A percentile compares a stretch with the other conserved stretches of the same genome.
These are phyloP conservation scores for Eimeria maxima DNA, from an alignment of 169 alveolate species.

Conservation along the genomic window DNA sequence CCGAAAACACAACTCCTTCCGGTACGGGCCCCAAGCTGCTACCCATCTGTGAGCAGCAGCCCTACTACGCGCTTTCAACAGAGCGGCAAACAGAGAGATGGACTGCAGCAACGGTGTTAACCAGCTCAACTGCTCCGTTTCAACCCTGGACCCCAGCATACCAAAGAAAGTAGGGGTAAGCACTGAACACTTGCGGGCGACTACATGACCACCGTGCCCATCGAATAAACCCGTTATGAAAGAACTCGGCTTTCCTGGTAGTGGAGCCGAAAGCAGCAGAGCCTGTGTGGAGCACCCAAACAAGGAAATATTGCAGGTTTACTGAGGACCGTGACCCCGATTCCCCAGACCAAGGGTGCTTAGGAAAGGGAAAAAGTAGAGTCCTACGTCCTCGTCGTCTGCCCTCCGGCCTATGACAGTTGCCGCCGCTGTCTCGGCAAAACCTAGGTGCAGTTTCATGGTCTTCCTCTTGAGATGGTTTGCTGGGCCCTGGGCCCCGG, in stretches of 20 bases:
- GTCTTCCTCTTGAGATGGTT: conserved; percentile 10
- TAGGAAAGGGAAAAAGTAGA: not conserved
- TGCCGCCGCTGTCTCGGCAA: conserved; percentile 50
- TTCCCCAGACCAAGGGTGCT: not conserved
- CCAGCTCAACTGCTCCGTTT: not conserved
- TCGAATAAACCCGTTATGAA: conserved; percentile 35
- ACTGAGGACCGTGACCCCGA: not conserved
- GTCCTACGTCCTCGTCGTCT: conserved; percentile 20
- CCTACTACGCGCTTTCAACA: not conserved
- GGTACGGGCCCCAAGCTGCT: not conserved
- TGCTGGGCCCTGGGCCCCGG: conserved; percentile 19
- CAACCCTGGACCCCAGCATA: not conserved
- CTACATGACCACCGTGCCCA: conserved; percentile 61
- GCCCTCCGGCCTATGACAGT: conserved; percentile 43
- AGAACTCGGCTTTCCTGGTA: conserved; percentile 39
- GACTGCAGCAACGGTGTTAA: not conserved
- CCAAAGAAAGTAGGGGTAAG: conserved; percentile 47
- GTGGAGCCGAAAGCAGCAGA: conserved; percentile 36
- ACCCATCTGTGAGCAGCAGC: not conserved
- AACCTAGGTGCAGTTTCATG: conserved; percentile 34
- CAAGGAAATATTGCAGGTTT: not conserved
- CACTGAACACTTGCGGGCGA: conserved; percentile 36
- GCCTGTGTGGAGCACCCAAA: not conserved
- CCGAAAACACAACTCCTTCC: not conserved
- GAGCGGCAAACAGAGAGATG: not conserved